Conservation (phyloP, 2,329 filamentous ascomycete genomes). For the Phyllosticta paracitricarpa region DNA sequence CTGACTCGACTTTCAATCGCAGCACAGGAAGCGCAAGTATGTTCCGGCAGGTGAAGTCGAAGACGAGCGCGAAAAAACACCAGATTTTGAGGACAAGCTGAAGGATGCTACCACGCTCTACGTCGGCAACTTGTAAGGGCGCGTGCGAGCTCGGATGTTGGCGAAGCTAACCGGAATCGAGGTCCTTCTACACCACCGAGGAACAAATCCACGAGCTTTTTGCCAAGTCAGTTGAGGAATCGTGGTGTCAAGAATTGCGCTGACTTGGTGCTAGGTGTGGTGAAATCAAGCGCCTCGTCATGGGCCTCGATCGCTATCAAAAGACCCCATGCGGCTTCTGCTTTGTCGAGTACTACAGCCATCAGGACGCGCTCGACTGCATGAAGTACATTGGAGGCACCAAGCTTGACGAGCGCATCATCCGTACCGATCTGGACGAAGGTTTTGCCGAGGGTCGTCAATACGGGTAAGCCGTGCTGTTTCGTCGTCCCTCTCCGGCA, state of each 20-base stretch:
- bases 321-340: conserved; percentile 99
- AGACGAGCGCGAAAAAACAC: conserved; percentile 40
- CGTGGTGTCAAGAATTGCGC: not conserved
- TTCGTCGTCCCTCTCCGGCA: not conserved
- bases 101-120: conserved; percentile 89
- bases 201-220: conserved; percentile 98
- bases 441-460: conserved; percentile 94
- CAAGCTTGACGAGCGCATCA: conserved; percentile 94
- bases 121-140: conserved; percentile 78
- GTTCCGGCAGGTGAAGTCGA: conserved; percentile 49
- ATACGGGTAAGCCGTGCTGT: conserved; percentile 53
- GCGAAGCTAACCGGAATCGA: conserved; percentile 26
- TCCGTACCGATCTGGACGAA: conserved; percentile 88
- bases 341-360: conserved; percentile 98
- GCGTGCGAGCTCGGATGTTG: not conserved
- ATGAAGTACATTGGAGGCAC: conserved; percentile 98
- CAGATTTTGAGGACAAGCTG: conserved; percentile 65
- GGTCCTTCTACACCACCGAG: conserved; percentile 96
- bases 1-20: conserved; percentile 6
- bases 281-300: conserved; percentile 94
- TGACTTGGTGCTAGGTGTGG: conserved; percentile 49
- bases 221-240: conserved; percentile 52
- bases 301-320: conserved; percentile 93
- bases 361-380: conserved; percentile 93
- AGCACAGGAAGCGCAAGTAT: conserved; percentile 64